A percentile compares a stretch with the other conserved stretches of the same genome.
phyloP scores from a whole-genome alignment of 495 filamentous ascomycete genomes.

The Aspergillus taichungensis region DNA sequence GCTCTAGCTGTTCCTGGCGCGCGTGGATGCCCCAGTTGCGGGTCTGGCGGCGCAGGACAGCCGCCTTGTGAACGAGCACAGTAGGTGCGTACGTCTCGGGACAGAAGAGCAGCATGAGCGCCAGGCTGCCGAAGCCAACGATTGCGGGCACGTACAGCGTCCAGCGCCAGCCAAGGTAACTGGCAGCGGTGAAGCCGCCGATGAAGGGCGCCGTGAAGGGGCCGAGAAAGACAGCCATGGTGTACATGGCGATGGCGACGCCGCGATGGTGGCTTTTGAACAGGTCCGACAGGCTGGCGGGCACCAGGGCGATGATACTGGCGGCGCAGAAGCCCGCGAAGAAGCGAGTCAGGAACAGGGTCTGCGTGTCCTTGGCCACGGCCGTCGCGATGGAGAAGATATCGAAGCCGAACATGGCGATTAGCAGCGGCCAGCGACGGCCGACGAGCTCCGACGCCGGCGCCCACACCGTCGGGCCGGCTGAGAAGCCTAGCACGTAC shows the following conservation, averaged over 20 bases:
- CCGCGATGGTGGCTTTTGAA: conserved; percentile 37
- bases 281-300: conserved; percentile 40
- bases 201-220: conserved; percentile 36
- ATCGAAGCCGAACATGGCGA: conserved; percentile 39
- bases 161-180: conserved; percentile 38
- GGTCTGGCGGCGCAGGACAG: conserved; percentile 29
- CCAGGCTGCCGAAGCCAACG: conserved; percentile 18
- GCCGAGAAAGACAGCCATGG: conserved; percentile 34
- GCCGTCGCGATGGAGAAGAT: conserved; percentile 45
- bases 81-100: conserved; percentile 33
- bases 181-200: conserved; percentile 28
- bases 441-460: conserved; percentile 73
- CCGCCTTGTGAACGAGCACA: conserved; percentile 28
- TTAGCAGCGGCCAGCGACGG: conserved; percentile 37
- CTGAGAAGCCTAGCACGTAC: conserved; percentile 41
- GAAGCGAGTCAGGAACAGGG: conserved; percentile 40
- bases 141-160: conserved; percentile 35
- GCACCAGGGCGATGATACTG: conserved; percentile 40
- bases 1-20: conserved; percentile 37
- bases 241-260: conserved; percentile 39
- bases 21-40: conserved; percentile 41
- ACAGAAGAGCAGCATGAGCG: conserved; percentile 17
- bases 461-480: conserved; percentile 47
- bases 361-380: conserved; percentile 48
- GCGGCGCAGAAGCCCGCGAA: conserved; percentile 41